Evolutionary conservation across 1,284 basidiomycete species (phyloP).

Genomic region (Sporisorium exsertum): DNA sequence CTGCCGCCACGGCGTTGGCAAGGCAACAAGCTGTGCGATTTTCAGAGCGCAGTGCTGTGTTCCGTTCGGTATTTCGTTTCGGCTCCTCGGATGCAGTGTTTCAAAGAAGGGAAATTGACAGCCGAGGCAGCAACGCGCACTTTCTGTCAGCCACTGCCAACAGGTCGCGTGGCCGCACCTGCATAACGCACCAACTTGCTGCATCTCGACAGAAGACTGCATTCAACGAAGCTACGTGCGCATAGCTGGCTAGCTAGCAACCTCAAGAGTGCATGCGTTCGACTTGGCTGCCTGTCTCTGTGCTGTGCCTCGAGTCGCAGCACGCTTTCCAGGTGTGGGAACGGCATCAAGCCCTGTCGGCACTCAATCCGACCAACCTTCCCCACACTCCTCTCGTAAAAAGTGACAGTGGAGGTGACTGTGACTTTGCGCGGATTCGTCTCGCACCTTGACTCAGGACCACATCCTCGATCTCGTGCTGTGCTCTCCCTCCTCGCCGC

Average conservation of each 20-base stretch:
- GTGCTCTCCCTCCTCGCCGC: not conserved
- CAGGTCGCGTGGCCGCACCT: slow-evolving; percentile 4
- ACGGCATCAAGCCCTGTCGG: not conserved
- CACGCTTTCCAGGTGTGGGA: not conserved
- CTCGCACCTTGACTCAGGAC: not conserved
- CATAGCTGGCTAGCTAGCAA: not conserved
- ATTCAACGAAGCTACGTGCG: not conserved
- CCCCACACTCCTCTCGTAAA: slow-evolving; percentile 4
- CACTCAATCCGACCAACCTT: not conserved
- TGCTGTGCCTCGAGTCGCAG: not conserved
- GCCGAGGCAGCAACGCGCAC: not conserved
- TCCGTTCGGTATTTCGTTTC: not conserved
- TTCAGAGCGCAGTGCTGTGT: too few species aligned
- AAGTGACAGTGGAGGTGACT: not conserved
- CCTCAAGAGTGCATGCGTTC: not conserved
- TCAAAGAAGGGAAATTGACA: not conserved
- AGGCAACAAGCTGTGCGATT: too few species aligned
- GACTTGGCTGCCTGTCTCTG: not conserved
- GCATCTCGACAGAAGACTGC: slow-evolving; percentile 3
- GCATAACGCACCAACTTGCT: not conserved
- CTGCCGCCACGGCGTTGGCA: not conserved
- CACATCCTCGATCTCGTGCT: not conserved
- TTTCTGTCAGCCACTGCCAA: not conserved
- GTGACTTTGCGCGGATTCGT: not conserved
- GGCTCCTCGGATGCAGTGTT: not conserved